Evolutionary conservation across 805 yeast species (phyloP).

Genomic region (Yarrowia keelungensis): DNA sequence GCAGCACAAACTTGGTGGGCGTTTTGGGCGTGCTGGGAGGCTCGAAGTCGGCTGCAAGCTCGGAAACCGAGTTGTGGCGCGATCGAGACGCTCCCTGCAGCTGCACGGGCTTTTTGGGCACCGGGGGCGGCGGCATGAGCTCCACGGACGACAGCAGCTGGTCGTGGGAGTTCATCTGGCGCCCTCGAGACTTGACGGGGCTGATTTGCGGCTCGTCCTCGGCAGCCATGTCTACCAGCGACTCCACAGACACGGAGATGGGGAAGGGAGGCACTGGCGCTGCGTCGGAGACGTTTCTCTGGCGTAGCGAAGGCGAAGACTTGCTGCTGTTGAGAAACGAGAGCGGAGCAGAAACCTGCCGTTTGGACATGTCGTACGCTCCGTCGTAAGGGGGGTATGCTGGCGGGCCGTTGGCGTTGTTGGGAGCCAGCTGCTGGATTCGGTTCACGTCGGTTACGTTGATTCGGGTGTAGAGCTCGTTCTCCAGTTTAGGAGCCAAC

Average conservation of each 20-base stretch:
- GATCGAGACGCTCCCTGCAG: slow-evolving; percentile 12
- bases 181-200: slow-evolving; percentile 25
- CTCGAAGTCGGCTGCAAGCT: slow-evolving; percentile 20
- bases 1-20: slow-evolving; percentile 31
- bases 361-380: slow-evolving; percentile 16
- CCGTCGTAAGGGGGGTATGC: slow-evolving; percentile 26
- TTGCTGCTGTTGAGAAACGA: slow-evolving; percentile 15
- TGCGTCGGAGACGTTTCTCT: slow-evolving; percentile 27
- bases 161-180: slow-evolving; percentile 1
- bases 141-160: neutral
- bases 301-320: slow-evolving; percentile 17
- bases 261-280: slow-evolving; percentile 22
- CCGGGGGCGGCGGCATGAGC: slow-evolving; percentile 32
- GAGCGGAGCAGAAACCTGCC: slow-evolving; percentile 36
- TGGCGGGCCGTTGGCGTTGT: neutral
- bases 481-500: slow-evolving; percentile 43
- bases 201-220: slow-evolving; percentile 8
- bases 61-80: slow-evolving; percentile 16
- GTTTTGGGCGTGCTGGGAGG: slow-evolving; percentile 25
- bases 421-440: slow-evolving; percentile 25
- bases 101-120: slow-evolving; percentile 32
- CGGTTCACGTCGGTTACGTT: slow-evolving; percentile 19
- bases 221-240: slow-evolving; percentile 16
- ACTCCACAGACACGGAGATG: slow-evolving; percentile 35
- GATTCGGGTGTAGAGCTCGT: slow-evolving; percentile 29